Evolutionary conservation across 306 rosid genomes (phyloP), one percentile per base, ranked within the genome.

Genomic region (Hylodesmum podocarpum): DNA sequence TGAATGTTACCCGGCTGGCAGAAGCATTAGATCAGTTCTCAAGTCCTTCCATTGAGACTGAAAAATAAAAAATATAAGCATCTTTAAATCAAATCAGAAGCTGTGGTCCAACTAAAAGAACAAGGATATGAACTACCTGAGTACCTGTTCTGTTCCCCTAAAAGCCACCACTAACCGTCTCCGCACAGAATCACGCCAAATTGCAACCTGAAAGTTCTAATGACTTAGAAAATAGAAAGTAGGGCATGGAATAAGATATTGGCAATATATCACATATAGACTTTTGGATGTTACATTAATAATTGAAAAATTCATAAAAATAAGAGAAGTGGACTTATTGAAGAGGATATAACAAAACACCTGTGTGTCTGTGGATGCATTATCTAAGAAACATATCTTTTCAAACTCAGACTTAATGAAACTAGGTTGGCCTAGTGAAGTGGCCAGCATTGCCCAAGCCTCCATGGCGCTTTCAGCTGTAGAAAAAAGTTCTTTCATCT

Each of bases 361-460:
- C 91, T 94, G 97, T 46, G 98, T 89, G 87, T 94, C 98, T 4
- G 98, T 94, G 53, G 93, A 68, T 36, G 84, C 80, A 74, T 89
- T 89, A 80, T 94, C 97, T 73, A 94, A 80, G 84, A 94, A 94
- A 82, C 98, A 92, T 75, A 94, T 75, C 81, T 94, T 94, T 82
- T 89, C 97, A 84, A 92, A 94, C 78, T 94, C 98, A 2, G 98
- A 94, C 84, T 92, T 94, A 7, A 94, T 92, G 77, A 94, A 94
- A 84, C 96, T 92, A 58, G 96, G 91, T 46, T 94, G 98, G 41
- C 98, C 98, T 55, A 92, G 80, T 63, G 98, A 92, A 57, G 92
- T 89, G 41, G 95, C 96, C 57, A 94, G 96, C 98, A 94, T 87
- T 41, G 98, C 94, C 98, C 98, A 94, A 50, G 98, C 98, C 86